These are phyloP conservation scores for Westerdykella sp. DNA, from an alignment of 2,329 filamentous ascomycete species.

Conservation along the genomic window DNA sequence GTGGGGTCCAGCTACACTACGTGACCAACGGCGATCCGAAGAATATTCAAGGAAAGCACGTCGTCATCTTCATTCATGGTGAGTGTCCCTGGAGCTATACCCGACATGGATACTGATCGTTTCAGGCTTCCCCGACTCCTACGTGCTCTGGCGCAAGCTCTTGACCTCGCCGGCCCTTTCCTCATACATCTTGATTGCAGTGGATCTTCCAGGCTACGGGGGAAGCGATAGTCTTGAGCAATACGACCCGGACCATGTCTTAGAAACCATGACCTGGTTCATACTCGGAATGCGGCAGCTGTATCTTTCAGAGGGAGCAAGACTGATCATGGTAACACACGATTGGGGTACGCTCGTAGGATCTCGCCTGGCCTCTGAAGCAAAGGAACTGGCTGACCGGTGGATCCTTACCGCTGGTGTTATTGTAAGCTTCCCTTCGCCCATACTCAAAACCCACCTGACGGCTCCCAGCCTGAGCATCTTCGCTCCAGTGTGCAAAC, in stretches of 20 bases:
- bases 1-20: constrained; percentile 51
- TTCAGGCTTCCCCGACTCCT: constrained; percentile 53
- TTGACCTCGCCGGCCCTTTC: constrained; percentile 38
- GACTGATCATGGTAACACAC: constrained; percentile 46
- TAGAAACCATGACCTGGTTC: constrained; percentile 51
- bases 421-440: constrained; percentile 43
- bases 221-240: constrained; percentile 48
- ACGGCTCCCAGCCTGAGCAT: constrained; percentile 36
- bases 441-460: neutral
- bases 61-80: constrained; percentile 52
- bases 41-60: constrained; percentile 15
- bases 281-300: constrained; percentile 46
- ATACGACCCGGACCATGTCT: constrained; percentile 47
- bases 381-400: constrained; percentile 49
- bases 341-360: constrained; percentile 52
- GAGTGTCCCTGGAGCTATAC: neutral
- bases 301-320: constrained; percentile 32
- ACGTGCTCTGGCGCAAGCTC: constrained; percentile 48
- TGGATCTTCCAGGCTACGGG: constrained; percentile 55
- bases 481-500: constrained; percentile 39
- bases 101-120: neutral
- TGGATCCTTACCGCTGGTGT: constrained; percentile 51
- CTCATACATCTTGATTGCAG: constrained; percentile 45
- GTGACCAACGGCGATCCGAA: constrained; percentile 35
- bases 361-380: constrained; percentile 54